Evolutionary conservation across 805 yeast genomes (phyloP), one percentile per base, ranked within the genome.

Genomic region (Saccharomyces kudriavzevii): DNA sequence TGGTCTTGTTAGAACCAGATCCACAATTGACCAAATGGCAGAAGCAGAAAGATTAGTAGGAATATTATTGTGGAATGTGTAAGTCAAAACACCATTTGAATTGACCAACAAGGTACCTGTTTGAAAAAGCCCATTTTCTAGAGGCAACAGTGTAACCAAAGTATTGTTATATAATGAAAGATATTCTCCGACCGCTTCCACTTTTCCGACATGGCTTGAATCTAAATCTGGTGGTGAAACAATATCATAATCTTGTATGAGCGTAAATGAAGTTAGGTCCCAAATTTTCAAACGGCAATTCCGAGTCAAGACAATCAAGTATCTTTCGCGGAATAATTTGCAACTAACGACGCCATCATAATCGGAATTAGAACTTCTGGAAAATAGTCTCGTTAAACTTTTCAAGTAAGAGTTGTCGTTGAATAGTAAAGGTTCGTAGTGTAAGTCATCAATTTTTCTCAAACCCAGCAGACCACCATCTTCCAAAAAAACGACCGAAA

Each of bases 391-490:
- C 3, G 72, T 69, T 45, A 69, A 58, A 58, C 67, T 68, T 57
- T 67, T 74, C 40, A 73, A 62, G 58, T 75, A 81, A 11, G 81
- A 68, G 60, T 75, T 60, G 70, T 84, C 90, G 54, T 76, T 78
- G 66, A 85, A 86, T 28, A 81, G 69, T 47, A 65, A 67, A 9
- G 78, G 80, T 53, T 71, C 79, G 45, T 72, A 66, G 17, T 60
- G 56, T 5, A 54, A 56, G 25, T 57, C 56, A 13, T 61, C 59
- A 10, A 51, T 29, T 56, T 64, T 68, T 28, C 62, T 62, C 54
- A 86, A 72, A 47, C 82, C 83, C 49, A 89, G 69, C 45, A 90
- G 66, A 1, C 91, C 89, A 26, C 97, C 97, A 69, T 91, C 96
- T 47, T 77, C 75, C 49, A 90, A 72, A 4, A 89, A 75, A 0